Percentiles rank a stretch among this genome's conserved stretches.
Evolutionary conservation across 306 rosid species (phyloP).

Genomic region (Geum urbanum): DNA sequence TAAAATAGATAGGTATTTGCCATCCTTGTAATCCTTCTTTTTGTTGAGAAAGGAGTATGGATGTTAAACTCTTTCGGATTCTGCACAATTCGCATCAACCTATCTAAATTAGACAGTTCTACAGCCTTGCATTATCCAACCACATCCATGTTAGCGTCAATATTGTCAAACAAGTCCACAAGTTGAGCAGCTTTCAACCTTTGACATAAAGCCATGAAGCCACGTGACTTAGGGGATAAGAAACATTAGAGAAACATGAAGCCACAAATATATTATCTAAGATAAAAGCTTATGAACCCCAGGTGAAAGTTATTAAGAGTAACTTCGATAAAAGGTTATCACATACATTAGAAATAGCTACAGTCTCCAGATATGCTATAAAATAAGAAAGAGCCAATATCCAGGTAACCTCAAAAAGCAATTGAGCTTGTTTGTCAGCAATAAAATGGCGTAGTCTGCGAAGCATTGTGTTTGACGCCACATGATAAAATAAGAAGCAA

Average conservation of each 20-base stretch:
- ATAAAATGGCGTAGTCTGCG: conserved; percentile 76
- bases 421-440: conserved; percentile 58
- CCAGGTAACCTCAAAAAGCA: conserved; percentile 75
- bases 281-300: background rate
- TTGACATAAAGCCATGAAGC: too few relatives aligned
- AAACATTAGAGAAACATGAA: conserved; percentile 13
- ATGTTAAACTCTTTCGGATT: too few relatives aligned
- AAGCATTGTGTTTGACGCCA: conserved; percentile 73
- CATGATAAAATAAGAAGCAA: conserved; percentile 95
- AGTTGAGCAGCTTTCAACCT: too few relatives aligned
- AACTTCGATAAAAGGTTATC: conserved; percentile 18
- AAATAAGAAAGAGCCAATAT: conserved; percentile 80
- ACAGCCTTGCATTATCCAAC: too few relatives aligned
- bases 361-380: conserved; percentile 93
- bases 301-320: conserved; percentile 15
- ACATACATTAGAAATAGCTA: conserved; percentile 88
- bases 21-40: too few relatives aligned
- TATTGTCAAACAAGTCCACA: too few relatives aligned
- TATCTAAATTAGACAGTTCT: too few relatives aligned
- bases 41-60: too few relatives aligned
- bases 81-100: too few relatives aligned
- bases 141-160: too few relatives aligned
- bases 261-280: conserved; percentile 3
- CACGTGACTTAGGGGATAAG: background rate
- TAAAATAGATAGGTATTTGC: too few relatives aligned